These are phyloP conservation scores for Scutellaria barbata DNA, from an alignment of 257 asterid genomes.

Conservation along the genomic window DNA sequence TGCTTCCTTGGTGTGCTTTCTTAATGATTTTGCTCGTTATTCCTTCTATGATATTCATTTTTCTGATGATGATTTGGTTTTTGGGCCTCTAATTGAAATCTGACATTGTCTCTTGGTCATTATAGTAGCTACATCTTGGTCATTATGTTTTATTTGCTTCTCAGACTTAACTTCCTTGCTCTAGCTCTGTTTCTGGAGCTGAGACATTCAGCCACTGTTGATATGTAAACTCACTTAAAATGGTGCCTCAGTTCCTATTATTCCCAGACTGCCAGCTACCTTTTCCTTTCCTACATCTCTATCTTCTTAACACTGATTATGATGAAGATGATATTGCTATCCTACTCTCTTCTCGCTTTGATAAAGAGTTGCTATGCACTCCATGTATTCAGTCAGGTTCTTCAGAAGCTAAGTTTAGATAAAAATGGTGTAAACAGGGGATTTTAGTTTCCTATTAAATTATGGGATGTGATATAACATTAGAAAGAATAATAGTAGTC, in stretches of 20 bases:
- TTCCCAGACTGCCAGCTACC: neutral
- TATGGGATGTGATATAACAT: neutral
- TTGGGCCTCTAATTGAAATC: neutral
- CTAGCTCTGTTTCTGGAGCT: neutral
- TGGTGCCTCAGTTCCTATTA: neutral
- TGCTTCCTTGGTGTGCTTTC: neutral
- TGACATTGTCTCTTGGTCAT: conserved; percentile 1
- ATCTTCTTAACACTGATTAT: neutral
- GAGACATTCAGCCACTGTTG: conserved; percentile 4
- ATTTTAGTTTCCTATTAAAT: neutral
- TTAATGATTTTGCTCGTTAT: neutral
- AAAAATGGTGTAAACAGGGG: neutral
- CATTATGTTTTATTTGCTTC: no score
- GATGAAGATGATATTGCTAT: neutral
- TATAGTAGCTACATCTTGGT: conserved; percentile 9
- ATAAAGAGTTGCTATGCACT: neutral
- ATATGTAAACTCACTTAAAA: neutral
- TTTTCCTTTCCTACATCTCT: neutral
- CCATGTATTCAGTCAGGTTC: neutral
- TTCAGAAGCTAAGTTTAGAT: neutral
- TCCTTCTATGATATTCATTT: neutral
- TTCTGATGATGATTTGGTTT: neutral
- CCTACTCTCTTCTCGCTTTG: neutral
- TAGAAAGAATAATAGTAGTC: neutral
- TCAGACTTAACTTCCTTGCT: neutral